Conservation (phyloP, 208 protist genomes). For the Crithidia fasciculata region DNA sequence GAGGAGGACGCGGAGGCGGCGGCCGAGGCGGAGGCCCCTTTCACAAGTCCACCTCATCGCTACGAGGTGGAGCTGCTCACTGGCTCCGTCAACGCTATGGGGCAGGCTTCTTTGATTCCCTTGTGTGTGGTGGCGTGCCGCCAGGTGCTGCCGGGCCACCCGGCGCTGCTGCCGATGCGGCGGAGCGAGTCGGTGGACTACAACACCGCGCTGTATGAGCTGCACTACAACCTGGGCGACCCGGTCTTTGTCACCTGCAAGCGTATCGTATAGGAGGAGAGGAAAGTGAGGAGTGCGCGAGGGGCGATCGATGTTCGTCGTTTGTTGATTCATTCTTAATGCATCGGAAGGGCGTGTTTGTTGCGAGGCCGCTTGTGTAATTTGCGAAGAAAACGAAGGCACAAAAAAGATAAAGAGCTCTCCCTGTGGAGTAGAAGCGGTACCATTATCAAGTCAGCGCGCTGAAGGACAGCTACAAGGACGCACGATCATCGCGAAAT, state of each 20-base stretch:
- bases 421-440: no score
- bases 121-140: conserved; percentile 59
- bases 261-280: conserved; percentile 22
- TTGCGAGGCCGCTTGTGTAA: no score
- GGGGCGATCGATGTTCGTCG: no score
- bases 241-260: conserved; percentile 74
- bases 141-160: conserved; percentile 47
- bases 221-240: conserved; percentile 59
- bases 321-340: no score
- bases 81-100: conserved; percentile 43
- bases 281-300: not conserved
- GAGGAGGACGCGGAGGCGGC: not conserved
- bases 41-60: conserved; percentile 23
- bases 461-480: no score
- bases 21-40: conserved; percentile 23
- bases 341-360: no score
- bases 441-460: no score
- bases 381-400: not conserved
- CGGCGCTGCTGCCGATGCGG: conserved; percentile 40
- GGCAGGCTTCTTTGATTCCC: conserved; percentile 41
- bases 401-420: not conserved
- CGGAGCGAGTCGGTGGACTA: conserved; percentile 29
- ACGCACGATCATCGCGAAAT: no score
- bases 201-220: conserved; percentile 47
- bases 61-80: conserved; percentile 61